phyloP scores from a whole-genome alignment of 352 stramenopile genomes.

The Phytopythium cucurbitacearum region DNA sequence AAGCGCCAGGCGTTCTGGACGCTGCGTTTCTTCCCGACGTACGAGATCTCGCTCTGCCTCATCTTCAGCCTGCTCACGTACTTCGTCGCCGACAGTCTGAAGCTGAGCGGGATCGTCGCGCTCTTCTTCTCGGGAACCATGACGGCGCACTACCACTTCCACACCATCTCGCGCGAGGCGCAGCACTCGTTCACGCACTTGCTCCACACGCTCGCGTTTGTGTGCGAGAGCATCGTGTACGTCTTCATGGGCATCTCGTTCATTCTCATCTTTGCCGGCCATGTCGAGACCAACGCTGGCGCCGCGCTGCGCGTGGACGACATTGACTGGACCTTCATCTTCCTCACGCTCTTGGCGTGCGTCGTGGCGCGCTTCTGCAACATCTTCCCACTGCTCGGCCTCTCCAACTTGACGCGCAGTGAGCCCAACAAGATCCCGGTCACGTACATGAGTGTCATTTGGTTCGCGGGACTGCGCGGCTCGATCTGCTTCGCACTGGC shows the following conservation, averaged over 20 bases:
- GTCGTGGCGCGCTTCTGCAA: slow-evolving; percentile 71
- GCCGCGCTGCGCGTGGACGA: slow-evolving; percentile 66
- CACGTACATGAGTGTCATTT: slow-evolving; percentile 86
- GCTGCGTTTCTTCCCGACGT: slow-evolving; percentile 76
- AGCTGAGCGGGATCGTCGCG: slow-evolving; percentile 91
- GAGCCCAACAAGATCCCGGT: slow-evolving; percentile 50
- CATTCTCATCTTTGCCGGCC: slow-evolving; percentile 77
- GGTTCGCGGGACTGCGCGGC: slow-evolving; percentile 91
- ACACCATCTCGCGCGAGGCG: slow-evolving; percentile 75
- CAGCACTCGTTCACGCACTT: slow-evolving; percentile 84
- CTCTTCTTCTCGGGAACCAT: slow-evolving; percentile 92
- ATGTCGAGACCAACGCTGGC: slow-evolving; percentile 50
- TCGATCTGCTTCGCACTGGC: slow-evolving; percentile 92
- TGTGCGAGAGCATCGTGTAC: slow-evolving; percentile 83
- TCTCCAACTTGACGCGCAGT: slow-evolving; percentile 69
- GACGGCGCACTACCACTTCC: slow-evolving; percentile 86
- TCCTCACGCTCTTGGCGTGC: slow-evolving; percentile 67
- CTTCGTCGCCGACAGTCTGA: slow-evolving; percentile 71
- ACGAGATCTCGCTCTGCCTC: slow-evolving; percentile 83
- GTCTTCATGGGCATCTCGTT: slow-evolving; percentile 87
- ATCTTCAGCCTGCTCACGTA: slow-evolving; percentile 87
- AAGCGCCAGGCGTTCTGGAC: slow-evolving; percentile 70
- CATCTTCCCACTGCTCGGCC: slow-evolving; percentile 66
- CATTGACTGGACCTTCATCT: slow-evolving; percentile 80
- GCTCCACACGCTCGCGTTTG: slow-evolving; percentile 77